A percentile compares a stretch with the other conserved stretches of the same genome.
These are phyloP conservation scores for Halteria grandinella DNA, from an alignment of 73 alveolate species.

Conservation along the genomic window DNA sequence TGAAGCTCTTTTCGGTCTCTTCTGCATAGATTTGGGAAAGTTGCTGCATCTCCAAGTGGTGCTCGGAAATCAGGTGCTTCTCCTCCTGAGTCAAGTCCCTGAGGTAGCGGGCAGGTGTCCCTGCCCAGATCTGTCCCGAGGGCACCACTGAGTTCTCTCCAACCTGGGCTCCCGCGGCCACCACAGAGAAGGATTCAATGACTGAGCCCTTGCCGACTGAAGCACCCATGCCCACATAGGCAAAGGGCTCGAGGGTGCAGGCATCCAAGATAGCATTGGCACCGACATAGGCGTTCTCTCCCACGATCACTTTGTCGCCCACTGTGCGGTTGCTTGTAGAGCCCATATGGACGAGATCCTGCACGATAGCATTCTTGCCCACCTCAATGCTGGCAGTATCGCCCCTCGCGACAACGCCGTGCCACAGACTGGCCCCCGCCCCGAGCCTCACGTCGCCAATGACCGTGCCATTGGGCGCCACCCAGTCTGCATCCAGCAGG, in stretches of 20 bases:
- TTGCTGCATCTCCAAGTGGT: conserved; percentile 64
- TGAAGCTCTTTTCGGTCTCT: conserved; percentile 71
- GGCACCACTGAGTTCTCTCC: conserved; percentile 68
- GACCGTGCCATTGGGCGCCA: conserved; percentile 80
- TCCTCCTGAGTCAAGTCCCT: conserved; percentile 85
- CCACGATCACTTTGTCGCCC: conserved; percentile 45
- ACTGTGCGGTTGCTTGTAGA: conserved; percentile 1
- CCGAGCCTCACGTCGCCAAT: conserved; percentile 75
- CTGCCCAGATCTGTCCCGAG: conserved; percentile 83
- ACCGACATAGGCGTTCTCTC: conserved; percentile 77
- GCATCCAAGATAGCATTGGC: conserved; percentile 74
- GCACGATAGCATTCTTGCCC: conserved; percentile 75
- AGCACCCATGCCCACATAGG: conserved; percentile 86
- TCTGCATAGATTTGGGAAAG: conserved; percentile 75
- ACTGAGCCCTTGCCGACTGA: conserved; percentile 65
- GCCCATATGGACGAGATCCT: conserved; percentile 58
- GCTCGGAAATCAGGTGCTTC: conserved; percentile 71
- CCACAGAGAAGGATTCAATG: conserved; percentile 72
- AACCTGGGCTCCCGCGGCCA: conserved; percentile 88
- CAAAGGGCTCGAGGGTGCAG: conserved; percentile 68
- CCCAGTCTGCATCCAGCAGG: conserved; percentile 65
- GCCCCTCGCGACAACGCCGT: conserved; percentile 77
- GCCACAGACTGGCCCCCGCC: conserved; percentile 76
- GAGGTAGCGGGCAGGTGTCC: conserved; percentile 82
- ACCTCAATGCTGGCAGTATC: conserved; percentile 66